Conservation (phyloP, 2,329 filamentous ascomycete genomes). For the Gaeumannomyces sp. region DNA sequence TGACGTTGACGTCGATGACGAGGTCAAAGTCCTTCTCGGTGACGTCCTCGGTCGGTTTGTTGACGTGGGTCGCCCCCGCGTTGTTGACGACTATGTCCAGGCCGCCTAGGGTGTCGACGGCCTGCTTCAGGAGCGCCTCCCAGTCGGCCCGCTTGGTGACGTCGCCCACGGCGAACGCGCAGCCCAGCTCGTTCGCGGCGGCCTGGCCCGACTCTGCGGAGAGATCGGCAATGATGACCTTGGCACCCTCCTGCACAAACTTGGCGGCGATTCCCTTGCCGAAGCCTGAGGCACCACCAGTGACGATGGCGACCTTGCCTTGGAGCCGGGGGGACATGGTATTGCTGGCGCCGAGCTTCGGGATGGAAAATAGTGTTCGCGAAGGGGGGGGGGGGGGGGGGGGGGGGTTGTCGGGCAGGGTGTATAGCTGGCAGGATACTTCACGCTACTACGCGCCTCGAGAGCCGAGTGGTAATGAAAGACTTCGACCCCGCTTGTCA, state of each 20-base stretch:
- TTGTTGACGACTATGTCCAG: slow-evolving; percentile 35
- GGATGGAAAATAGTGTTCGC: no score
- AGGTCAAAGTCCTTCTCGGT: slow-evolving; percentile 38
- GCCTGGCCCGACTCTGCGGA: slow-evolving; percentile 37
- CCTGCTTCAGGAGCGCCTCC: slow-evolving; percentile 25
- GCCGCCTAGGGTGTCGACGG: slow-evolving; percentile 25
- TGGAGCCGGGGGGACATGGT: slow-evolving; percentile 29
- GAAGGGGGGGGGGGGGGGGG: no score
- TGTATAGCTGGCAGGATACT: no score
- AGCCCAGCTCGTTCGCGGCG: slow-evolving; percentile 23
- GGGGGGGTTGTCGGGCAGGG: no score
- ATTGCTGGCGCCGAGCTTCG: no score
- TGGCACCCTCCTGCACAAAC: slow-evolving; percentile 18
- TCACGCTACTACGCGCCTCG: no score
- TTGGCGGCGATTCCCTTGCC: slow-evolving; percentile 46
- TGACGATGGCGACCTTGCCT: slow-evolving; percentile 51
- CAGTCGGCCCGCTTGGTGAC: slow-evolving; percentile 21
- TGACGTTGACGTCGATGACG: slow-evolving; percentile 44
- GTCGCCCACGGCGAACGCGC: slow-evolving; percentile 40
- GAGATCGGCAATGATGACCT: slow-evolving; percentile 37
- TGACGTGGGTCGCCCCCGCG: slow-evolving; percentile 21
- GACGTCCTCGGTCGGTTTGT: slow-evolving; percentile 27
- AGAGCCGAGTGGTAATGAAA: no score
- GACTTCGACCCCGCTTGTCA: no score
- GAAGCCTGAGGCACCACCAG: slow-evolving; percentile 49